These are phyloP conservation scores for Monascus ruber DNA, from an alignment of 2,329 filamentous ascomycete species.

Conservation along the genomic window DNA sequence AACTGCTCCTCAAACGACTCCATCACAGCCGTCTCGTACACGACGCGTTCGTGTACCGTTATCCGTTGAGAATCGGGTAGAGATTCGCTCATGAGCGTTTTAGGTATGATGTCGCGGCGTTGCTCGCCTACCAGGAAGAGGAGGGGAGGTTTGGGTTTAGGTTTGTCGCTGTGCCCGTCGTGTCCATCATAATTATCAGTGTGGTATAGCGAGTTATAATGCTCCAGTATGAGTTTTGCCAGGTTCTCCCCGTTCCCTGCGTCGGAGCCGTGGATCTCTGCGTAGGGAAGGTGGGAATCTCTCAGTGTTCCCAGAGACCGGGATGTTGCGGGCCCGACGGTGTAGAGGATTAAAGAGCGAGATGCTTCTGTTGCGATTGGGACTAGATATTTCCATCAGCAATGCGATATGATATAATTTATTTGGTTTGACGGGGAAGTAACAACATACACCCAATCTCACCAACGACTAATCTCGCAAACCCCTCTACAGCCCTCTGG, in stretches of 20 bases:
- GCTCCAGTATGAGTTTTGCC: conserved; percentile 63
- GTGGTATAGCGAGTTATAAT: conserved; percentile 47
- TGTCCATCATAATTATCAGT: conserved; percentile 7
- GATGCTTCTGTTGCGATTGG: conserved; percentile 10
- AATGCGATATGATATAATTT: background rate
- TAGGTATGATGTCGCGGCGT: conserved; percentile 79
- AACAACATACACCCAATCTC: conserved; percentile 17
- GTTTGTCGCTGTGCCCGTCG: conserved; percentile 24
- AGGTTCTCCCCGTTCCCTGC: conserved; percentile 77
- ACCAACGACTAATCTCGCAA: conserved; percentile 24
- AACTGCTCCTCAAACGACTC: conserved; percentile 64
- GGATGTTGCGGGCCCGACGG: conserved; percentile 41
- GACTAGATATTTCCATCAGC: background rate
- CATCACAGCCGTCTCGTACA: conserved; percentile 82
- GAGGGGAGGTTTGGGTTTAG: conserved; percentile 46
- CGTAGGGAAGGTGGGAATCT: conserved; percentile 34
- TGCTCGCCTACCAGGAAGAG: conserved; percentile 88
- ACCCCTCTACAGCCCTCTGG: conserved; percentile 38
- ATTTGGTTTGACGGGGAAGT: background rate
- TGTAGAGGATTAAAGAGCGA: conserved; percentile 28
- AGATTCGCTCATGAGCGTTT: conserved; percentile 52
- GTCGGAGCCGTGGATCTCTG: conserved; percentile 61
- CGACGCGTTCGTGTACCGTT: conserved; percentile 62
- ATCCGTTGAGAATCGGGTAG: conserved; percentile 46
- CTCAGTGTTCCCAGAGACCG: conserved; percentile 53